phyloP scores from a whole-genome alignment of 2,329 filamentous ascomycete species.

The Gnomoniopsis sp. region DNA sequence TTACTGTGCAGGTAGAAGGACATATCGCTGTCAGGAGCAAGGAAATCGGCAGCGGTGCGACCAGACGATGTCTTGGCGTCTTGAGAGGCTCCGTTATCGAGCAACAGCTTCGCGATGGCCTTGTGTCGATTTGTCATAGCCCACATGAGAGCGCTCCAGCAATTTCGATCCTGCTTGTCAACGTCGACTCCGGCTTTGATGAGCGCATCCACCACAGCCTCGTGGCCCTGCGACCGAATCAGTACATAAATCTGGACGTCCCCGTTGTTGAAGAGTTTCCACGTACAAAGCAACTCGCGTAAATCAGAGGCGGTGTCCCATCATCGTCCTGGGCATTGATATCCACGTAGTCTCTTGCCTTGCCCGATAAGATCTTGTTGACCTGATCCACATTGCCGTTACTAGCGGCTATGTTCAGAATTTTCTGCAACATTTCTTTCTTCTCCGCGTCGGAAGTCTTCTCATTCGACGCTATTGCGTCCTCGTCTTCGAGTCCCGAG shows the following conservation, averaged over 20 bases:
- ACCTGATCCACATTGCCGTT: slow-evolving; percentile 89
- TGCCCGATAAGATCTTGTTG: slow-evolving; percentile 68
- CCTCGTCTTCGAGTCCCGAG: slow-evolving; percentile 72
- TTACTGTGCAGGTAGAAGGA: slow-evolving; percentile 93
- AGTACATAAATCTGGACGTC: slow-evolving; percentile 13
- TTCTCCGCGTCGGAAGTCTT: slow-evolving; percentile 75
- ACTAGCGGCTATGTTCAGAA: slow-evolving; percentile 90
- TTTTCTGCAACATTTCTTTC: slow-evolving; percentile 75
- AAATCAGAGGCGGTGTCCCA: slow-evolving; percentile 93
- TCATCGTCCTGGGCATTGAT: slow-evolving; percentile 89
- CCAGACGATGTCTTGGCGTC: slow-evolving; percentile 94
- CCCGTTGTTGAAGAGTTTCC: not conserved
- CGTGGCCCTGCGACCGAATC: slow-evolving; percentile 64
- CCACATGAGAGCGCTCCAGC: slow-evolving; percentile 99
- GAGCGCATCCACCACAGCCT: slow-evolving; percentile 79
- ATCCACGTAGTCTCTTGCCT: slow-evolving; percentile 73
- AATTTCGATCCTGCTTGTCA: slow-evolving; percentile 90
- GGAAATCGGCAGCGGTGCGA: slow-evolving; percentile 92
- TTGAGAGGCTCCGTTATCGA: slow-evolving; percentile 92
- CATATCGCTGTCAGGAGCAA: slow-evolving; percentile 92
- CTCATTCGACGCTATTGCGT: slow-evolving; percentile 71
- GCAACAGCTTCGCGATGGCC: slow-evolving; percentile 84
- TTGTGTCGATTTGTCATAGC: slow-evolving; percentile 99
- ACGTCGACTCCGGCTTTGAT: slow-evolving; percentile 84
- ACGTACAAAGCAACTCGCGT: slow-evolving; percentile 93